phyloP scores from a whole-genome alignment of 345 rosid genomes.

The Iberis pinnata region DNA sequence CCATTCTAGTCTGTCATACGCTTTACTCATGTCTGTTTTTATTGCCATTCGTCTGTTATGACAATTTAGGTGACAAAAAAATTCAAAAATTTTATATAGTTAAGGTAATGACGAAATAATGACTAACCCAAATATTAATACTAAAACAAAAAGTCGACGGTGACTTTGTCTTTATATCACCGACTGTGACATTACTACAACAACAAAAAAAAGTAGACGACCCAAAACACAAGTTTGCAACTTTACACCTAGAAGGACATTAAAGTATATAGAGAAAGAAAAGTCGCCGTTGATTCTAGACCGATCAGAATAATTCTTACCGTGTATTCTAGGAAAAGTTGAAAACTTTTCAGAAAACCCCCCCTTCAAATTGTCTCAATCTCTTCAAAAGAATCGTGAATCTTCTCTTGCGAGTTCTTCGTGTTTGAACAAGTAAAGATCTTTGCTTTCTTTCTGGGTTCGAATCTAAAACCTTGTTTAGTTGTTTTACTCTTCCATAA shows the following conservation, averaged over 20 bases:
- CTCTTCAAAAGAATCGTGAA: not conserved
- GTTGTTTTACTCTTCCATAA: no score
- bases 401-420: not conserved
- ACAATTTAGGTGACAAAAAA: no score
- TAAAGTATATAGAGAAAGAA: no score
- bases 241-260: no score
- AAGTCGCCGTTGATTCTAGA: slow-evolving; percentile 24
- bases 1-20: no score
- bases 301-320: slow-evolving; percentile 18
- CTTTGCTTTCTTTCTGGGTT: not conserved
- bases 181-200: slow-evolving; percentile 13
- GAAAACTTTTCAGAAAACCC: not conserved
- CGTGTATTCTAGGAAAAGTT: slow-evolving; percentile 8
- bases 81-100: no score
- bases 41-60: no score
- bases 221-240: slow-evolving; percentile 27
- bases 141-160: slow-evolving; percentile 1
- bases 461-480: no score
- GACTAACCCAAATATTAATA: no score
- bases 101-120: no score
- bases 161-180: slow-evolving; percentile 21
- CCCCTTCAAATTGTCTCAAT: slow-evolving; percentile 7
- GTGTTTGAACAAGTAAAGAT: no score
- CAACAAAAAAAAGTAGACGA: not conserved
- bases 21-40: no score